Conservation (phyloP, 2,329 filamentous ascomycete species). For the Sclerotinia nivalis region DNA sequence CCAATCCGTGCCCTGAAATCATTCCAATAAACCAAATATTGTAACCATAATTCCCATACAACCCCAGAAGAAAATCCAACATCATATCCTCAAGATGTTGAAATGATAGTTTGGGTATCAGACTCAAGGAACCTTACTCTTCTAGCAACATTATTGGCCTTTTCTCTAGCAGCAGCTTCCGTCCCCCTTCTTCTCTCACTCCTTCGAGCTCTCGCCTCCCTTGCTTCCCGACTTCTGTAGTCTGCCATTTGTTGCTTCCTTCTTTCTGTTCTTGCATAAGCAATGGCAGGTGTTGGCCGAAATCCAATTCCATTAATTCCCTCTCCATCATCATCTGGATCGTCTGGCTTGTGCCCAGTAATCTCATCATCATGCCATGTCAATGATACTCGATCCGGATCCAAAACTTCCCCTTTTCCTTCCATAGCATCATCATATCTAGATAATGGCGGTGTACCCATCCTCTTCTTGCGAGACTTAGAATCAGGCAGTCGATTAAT, state of each 20-base stretch:
- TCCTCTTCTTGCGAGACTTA: constrained; percentile 37
- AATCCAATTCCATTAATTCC: constrained; percentile 70
- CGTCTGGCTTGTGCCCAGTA: constrained; percentile 63
- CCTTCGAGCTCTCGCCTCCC: constrained; percentile 58
- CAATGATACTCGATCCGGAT: constrained; percentile 52
- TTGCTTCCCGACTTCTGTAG: constrained; percentile 61
- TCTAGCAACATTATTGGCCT: constrained; percentile 31
- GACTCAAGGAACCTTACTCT: constrained; percentile 39
- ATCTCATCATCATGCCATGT: constrained; percentile 71
- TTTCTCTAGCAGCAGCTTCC: constrained; percentile 25
- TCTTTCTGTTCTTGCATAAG: constrained; percentile 57
- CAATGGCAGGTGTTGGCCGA: constrained; percentile 62
- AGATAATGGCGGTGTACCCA: constrained; percentile 35
- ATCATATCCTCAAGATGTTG: constrained; percentile 25
- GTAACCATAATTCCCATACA: background rate
- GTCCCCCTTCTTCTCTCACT: constrained; percentile 51
- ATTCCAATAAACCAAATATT: constrained; percentile 11
- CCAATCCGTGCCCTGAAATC: background rate
- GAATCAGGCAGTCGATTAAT: constrained; percentile 39
- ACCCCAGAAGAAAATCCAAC: constrained; percentile 2
- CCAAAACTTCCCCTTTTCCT: constrained; percentile 27
- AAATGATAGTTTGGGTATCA: constrained; percentile 28
- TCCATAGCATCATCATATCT: constrained; percentile 20
- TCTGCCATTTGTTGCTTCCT: constrained; percentile 62
- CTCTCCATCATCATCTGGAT: constrained; percentile 66